A percentile compares a stretch with the other conserved stretches of the same genome.
Conservation (phyloP, 352 stramenopile genomes). For the Phytophthora pluvialis region DNA sequence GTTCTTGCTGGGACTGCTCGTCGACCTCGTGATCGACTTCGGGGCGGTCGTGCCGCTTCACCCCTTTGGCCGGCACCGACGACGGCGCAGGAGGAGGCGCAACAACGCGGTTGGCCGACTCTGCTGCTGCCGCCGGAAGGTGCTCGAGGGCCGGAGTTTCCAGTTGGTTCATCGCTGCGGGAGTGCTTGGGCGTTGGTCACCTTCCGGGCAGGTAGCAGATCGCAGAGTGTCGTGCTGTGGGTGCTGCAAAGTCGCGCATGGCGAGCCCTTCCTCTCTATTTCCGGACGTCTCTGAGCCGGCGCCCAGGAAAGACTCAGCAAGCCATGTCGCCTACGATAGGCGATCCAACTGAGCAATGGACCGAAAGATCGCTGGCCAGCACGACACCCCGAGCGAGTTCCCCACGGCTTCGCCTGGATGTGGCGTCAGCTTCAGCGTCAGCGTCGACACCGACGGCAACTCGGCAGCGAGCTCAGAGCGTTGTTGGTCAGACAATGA, state of each 20-base stretch:
- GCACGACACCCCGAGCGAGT: conserved; percentile 16
- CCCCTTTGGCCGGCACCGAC: background rate
- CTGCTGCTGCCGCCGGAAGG: conserved; percentile 13
- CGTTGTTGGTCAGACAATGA: background rate
- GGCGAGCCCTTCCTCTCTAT: conserved; percentile 36
- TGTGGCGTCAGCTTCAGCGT: background rate
- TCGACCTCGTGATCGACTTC: conserved; percentile 24
- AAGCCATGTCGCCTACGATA: conserved; percentile 3
- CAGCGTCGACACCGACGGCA: background rate
- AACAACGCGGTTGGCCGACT: conserved; percentile 2
- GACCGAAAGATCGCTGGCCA: conserved; percentile 17
- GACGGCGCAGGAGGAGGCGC: conserved; percentile 6
- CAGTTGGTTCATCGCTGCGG: conserved; percentile 26
- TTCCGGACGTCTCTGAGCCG: conserved; percentile 29
- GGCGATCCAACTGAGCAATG: background rate
- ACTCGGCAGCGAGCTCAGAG: background rate
- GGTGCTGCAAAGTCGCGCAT: conserved; percentile 28
- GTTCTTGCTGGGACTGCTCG: conserved; percentile 32
- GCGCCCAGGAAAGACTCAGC: conserved; percentile 30
- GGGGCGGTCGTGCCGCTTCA: conserved; percentile 7
- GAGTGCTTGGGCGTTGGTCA: background rate
- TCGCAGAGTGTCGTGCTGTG: conserved; percentile 30
- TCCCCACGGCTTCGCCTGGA: conserved; percentile 19
- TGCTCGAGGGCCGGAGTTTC: conserved; percentile 11
- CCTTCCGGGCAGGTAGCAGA: conserved; percentile 20